Base-by-base conservation (phyloP, 2,329 filamentous ascomycete species). In the Alternaria sp. region DNA sequence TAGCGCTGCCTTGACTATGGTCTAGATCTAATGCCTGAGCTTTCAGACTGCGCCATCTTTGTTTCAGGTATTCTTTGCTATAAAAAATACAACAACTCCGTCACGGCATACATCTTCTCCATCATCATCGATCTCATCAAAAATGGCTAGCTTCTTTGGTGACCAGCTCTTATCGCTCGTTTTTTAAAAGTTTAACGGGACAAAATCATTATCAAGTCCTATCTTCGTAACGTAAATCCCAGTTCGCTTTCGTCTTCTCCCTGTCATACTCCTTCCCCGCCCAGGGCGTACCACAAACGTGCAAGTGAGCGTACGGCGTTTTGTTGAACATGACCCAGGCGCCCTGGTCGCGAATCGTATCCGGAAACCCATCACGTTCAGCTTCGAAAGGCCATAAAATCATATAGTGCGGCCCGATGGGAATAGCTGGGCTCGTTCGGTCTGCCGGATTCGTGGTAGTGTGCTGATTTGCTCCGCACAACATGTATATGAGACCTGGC, bases 171-270 rank as follows among this genome's bases (percentile, higher is more conserved):
- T 36, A 9, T 36, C 32, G 32, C 32, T 36, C 15, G 0, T n/a
- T 36, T 1, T 0, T n/a, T n/a, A n/a, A 5, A n/a, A n/a, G 0
- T 9, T 36, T 36, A 1, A n/a, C 32, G 32, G 0, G 15, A 36
- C 15, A 1, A 36, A 36, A 36, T 9, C 32, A 40, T 40, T 3
- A 10, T 17, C 36, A 40, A 40, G 36, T 40, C 36, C 36, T 40
- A 11, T 40, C 36, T 9, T 40, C 36, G 36, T 40, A 40, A 40
- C 36, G 36, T 40, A 40, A 1, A 40, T 40, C 36, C 36, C 36
- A 40, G 36, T 40, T 40, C 36, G 36, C 36, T 9, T 40, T 40
- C 36, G 36, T 40, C 36, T 40, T 40, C 9, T 40, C 36, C 36
- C 36, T 40, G 11, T 40, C 36, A 9, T 40, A 40, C 36, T 40